Evolutionary conservation across 805 yeast genomes (phyloP).

Genomic region (Candida odintsovae): DNA sequence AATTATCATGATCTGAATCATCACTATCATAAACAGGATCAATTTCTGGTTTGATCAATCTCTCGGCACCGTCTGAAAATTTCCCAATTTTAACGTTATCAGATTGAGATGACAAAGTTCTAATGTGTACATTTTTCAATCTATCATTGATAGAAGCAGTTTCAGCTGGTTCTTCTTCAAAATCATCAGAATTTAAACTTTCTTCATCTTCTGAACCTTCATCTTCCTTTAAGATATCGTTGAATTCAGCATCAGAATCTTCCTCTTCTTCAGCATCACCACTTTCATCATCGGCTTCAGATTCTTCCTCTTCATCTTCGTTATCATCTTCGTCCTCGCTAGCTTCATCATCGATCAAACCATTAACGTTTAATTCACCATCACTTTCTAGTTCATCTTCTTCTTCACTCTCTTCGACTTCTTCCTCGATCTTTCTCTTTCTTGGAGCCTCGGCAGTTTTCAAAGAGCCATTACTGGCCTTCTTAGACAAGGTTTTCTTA

Average conservation of each 20-base stretch:
- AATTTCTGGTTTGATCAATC: slow-evolving; percentile 81
- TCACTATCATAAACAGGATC: slow-evolving; percentile 94
- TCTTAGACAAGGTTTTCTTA: neutral
- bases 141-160: slow-evolving; percentile 45
- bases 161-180: slow-evolving; percentile 51
- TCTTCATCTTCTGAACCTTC: slow-evolving; percentile 34
- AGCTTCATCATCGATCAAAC: slow-evolving; percentile 32
- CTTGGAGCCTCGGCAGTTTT: slow-evolving; percentile 3
- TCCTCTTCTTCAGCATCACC: slow-evolving; percentile 26
- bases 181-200: slow-evolving; percentile 37
- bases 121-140: slow-evolving; percentile 49
- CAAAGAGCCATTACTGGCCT: neutral
- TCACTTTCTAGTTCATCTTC: slow-evolving; percentile 10
- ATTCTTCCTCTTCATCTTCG: slow-evolving; percentile 12
- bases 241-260: slow-evolving; percentile 60
- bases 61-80: slow-evolving; percentile 74
- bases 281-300: slow-evolving; percentile 10
- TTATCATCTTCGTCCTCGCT: slow-evolving; percentile 18
- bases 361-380: slow-evolving; percentile 19
- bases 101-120: slow-evolving; percentile 41
- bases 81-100: slow-evolving; percentile 36
- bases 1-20: slow-evolving; percentile 77
- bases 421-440: slow-evolving; percentile 18
- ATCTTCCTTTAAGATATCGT: slow-evolving; percentile 46
- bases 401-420: slow-evolving; percentile 3